Base-by-base conservation (phyloP, 225 moss, liverwort and hornwort species). In the Physcomitrium patens region DNA sequence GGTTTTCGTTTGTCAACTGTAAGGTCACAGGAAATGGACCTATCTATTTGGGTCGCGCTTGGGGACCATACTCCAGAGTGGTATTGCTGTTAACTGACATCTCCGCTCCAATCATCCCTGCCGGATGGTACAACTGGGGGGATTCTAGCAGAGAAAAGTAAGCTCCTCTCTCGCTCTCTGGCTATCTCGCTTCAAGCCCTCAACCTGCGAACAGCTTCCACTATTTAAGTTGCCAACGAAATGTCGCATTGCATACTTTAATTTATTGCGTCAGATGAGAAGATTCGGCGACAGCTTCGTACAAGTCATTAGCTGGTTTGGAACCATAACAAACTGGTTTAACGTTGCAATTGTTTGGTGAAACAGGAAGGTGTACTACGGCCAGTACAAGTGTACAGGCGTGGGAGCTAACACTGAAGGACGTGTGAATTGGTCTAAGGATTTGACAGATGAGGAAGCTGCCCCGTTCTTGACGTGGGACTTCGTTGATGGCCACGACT, bases 311-410 rank as follows among this genome's bases (percentile, higher is more conserved):
- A 37, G 31, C 31, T 37, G 31, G 5, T 37, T 37, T 37, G 31
- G 2, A 37, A 1, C 31, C 31, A 1, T 4, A 0, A 37, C 31
- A 37, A 4, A 2, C 31, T 37, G 31, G 31, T 37, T 41, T 68
- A 41, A 55, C 20, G 19, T 49, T 55, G 55, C 2, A 20, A 10
- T 41, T 59, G 58, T 14, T 16, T 7, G 46, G 4, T 37, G 31
- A 0, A 42, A 54, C 84, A 87, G 87, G 71, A 84, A 79, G 70
- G 87, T 87, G 9, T 87, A 54, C 53, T 87, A 87, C 18, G 87
- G 74, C 2, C 87, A 87, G 68, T 87, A 84, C 71, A 17, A 9
- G 52, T 87, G 87, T 67, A 74, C 63, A 13, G 87, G 87, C n/a
- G 52, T 64, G 11, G 87, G 87, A 42, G 81, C 87, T 5, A 41